Evolutionary conservation across 2,329 filamentous ascomycete species (phyloP).

Genomic region (Epichloe sylvatica): DNA sequence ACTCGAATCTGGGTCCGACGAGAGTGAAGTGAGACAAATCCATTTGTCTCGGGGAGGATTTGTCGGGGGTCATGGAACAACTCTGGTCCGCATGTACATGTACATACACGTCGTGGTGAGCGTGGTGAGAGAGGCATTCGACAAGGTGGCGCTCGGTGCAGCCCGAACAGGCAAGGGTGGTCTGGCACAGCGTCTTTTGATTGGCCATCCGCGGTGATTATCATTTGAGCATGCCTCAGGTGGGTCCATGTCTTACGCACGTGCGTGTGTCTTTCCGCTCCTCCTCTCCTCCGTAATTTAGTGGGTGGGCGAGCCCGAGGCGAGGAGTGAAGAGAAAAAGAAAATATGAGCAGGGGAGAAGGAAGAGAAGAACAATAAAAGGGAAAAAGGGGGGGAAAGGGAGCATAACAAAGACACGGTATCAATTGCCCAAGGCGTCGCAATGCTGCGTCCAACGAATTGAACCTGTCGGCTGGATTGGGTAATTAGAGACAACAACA

Average conservation of each 20-base stretch:
- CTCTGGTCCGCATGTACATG: not conserved
- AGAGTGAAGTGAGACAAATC: conserved; percentile 3
- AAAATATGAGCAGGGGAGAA: not conserved
- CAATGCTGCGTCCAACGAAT: too few relatives aligned
- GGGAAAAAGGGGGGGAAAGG: too few relatives aligned
- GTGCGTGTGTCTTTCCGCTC: not conserved
- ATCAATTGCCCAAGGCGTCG: too few relatives aligned
- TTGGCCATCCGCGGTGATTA: not conserved
- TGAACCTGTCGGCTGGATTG: not conserved
- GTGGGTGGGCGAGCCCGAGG: not conserved
- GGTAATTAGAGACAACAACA: not conserved
- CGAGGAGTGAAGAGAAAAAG: not conserved
- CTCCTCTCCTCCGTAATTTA: not conserved
- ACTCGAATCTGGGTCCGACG: not conserved
- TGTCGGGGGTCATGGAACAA: not conserved
- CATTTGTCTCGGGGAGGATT: not conserved
- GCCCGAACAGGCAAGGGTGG: conserved; percentile 2
- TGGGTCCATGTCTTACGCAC: conserved; percentile 4
- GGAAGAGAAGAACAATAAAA: not conserved
- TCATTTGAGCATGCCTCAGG: conserved; percentile 6
- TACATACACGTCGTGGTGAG: too few relatives aligned
- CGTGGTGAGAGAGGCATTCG: not conserved
- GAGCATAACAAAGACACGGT: not conserved
- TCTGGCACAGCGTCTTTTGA: not conserved
- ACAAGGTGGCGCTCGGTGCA: conserved; percentile 1